These are phyloP conservation scores for Boletus subparvulus DNA, from an alignment of 768 basidiomycete genomes.

Conservation along the genomic window DNA sequence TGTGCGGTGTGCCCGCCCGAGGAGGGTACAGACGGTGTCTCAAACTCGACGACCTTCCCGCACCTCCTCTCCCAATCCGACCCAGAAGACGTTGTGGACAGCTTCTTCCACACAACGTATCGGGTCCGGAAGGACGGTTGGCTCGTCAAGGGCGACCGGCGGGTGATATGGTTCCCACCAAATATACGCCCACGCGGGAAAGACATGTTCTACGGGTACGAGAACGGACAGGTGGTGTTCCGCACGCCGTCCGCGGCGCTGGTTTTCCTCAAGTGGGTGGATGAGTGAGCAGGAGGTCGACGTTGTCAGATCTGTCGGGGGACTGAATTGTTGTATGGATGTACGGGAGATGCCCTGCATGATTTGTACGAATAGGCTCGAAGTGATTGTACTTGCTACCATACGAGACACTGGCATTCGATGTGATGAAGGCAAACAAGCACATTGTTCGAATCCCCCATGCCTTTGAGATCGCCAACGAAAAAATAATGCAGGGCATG, in stretches of 20 bases:
- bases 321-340: too few relatives aligned
- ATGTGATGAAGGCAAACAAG: too few relatives aligned
- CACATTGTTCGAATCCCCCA: too few relatives aligned
- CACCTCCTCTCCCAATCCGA: conserved; percentile 12
- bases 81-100: conserved; percentile 6
- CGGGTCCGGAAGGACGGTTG: conserved; percentile 21
- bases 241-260: background rate
- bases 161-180: conserved; percentile 16
- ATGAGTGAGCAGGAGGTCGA: background rate
- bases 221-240: conserved; percentile 2
- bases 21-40: background rate
- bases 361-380: too few relatives aligned
- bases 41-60: background rate
- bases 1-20: background rate
- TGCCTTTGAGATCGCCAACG: too few relatives aligned
- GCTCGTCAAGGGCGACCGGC: conserved; percentile 17
- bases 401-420: too few relatives aligned
- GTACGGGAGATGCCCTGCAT: too few relatives aligned
- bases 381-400: too few relatives aligned
- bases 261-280: conserved; percentile 2
- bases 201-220: conserved; percentile 6
- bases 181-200: conserved; percentile 2
- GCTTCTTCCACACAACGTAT: conserved; percentile 5
- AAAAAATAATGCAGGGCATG: too few relatives aligned
- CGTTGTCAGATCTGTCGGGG: background rate